Conservation (phyloP, 345 rosid species). For the Bruguiera gymnorhiza region DNA sequence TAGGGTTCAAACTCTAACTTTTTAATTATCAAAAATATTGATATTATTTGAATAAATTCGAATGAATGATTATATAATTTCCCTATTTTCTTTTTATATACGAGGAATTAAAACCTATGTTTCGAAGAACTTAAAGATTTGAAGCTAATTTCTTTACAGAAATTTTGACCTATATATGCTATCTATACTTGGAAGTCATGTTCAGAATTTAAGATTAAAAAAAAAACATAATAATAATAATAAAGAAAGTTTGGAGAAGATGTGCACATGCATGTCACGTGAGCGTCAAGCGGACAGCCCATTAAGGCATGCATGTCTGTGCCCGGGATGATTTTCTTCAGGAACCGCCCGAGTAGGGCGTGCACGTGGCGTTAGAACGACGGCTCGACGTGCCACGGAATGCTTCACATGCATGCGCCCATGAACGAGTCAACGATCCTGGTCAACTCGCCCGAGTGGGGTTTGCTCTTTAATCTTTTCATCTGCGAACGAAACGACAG, state of each 20-base stretch:
- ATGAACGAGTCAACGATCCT: not conserved
- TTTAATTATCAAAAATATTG: too few species aligned
- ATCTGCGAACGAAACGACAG: slow-evolving; percentile 44
- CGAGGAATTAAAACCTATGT: too few species aligned
- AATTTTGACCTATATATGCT: too few species aligned
- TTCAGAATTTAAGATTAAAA: too few species aligned
- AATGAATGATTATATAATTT: too few species aligned
- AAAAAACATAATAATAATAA: too few species aligned
- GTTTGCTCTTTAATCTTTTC: slow-evolving; percentile 5
- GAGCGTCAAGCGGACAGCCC: not conserved
- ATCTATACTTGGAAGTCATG: too few species aligned
- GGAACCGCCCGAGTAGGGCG: not conserved
- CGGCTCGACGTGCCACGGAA: not conserved
- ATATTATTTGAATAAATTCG: too few species aligned
- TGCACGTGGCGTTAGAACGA: not conserved
- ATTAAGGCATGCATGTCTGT: not conserved
- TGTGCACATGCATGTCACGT: slow-evolving; percentile 6
- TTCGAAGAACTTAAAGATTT: too few species aligned
- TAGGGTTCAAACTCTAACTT: too few species aligned
- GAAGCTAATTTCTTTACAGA: too few species aligned
- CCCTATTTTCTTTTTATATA: too few species aligned
- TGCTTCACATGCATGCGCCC: not conserved
- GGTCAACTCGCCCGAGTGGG: slow-evolving; percentile 6
- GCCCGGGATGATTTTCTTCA: not conserved
- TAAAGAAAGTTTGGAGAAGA: not conserved